Evolutionary conservation across 805 yeast genomes (phyloP).

Genomic region (Barnettozyma populi): DNA sequence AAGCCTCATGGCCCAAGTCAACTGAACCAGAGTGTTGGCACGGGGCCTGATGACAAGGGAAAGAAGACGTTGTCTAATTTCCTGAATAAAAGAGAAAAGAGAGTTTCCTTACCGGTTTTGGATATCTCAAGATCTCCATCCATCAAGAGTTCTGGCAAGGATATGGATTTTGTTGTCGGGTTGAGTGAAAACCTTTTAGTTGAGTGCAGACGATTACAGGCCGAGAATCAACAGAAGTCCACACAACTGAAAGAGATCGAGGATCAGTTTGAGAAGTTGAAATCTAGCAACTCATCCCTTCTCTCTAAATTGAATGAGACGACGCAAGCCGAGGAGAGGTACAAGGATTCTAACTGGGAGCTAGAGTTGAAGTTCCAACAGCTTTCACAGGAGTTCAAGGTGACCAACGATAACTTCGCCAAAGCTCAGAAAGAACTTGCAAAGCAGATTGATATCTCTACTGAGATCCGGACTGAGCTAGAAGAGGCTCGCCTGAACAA

Average conservation of each 20-base stretch:
- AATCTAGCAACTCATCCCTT: conserved; percentile 16
- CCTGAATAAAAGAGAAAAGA: conserved; percentile 21
- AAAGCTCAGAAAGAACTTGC: conserved; percentile 36
- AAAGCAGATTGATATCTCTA: conserved; percentile 32
- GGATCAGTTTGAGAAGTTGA: conserved; percentile 36
- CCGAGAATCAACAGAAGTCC: conserved; percentile 50
- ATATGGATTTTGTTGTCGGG: conserved; percentile 68
- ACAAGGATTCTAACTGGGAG: conserved; percentile 62
- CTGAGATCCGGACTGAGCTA: conserved; percentile 39
- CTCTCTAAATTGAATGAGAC: conserved; percentile 22
- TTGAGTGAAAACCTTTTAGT: conserved; percentile 64
- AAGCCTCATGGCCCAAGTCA: conserved; percentile 1
- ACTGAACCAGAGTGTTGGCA: conserved; percentile 1
- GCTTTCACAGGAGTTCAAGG: conserved; percentile 27
- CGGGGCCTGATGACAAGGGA: background rate
- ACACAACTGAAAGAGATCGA: conserved; percentile 35
- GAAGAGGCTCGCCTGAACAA: conserved; percentile 41
- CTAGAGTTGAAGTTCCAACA: conserved; percentile 48
- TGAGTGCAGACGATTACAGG: conserved; percentile 66
- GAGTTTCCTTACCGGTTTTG: conserved; percentile 23
- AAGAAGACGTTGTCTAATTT: conserved; percentile 17
- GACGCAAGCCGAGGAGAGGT: conserved; percentile 36
- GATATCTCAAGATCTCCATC: conserved; percentile 19
- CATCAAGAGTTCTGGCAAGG: conserved; percentile 39
- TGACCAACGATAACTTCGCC: conserved; percentile 37